A percentile compares a stretch with the other conserved stretches of the same genome.
These are phyloP conservation scores for Xylariales sp. DNA, from an alignment of 2,329 filamentous ascomycete genomes.

Conservation along the genomic window DNA sequence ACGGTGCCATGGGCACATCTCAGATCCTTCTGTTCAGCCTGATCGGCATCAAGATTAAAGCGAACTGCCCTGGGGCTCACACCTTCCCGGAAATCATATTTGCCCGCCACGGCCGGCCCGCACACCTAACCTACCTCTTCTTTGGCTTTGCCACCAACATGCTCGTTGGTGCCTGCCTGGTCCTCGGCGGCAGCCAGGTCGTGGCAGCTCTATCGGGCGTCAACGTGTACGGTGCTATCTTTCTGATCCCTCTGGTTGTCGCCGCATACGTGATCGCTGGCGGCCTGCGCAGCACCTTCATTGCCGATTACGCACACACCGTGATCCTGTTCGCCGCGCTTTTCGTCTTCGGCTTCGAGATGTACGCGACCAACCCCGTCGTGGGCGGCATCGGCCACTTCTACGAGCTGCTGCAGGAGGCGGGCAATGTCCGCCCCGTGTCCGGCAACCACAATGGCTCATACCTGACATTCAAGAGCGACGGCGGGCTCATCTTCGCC, in stretches of 20 bases:
- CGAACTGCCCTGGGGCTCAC: conserved; percentile 32
- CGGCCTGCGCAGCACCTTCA: conserved; percentile 33
- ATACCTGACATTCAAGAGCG: conserved; percentile 31
- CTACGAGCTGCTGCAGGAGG: conserved; percentile 31
- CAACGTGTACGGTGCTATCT: conserved; percentile 35
- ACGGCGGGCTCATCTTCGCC: conserved; percentile 31
- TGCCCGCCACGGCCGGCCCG: conserved; percentile 28
- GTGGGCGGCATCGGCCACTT: conserved; percentile 27
- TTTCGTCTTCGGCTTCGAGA: conserved; percentile 32
- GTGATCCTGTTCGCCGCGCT: conserved; percentile 33
- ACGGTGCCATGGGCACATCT: conserved; percentile 31
- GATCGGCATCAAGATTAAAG: conserved; percentile 37
- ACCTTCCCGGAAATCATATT: conserved; percentile 38
- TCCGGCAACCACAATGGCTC: conserved; percentile 26
- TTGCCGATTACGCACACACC: conserved; percentile 36
- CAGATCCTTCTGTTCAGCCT: conserved; percentile 36
- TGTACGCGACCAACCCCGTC: conserved; percentile 22
- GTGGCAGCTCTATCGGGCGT: conserved; percentile 34
- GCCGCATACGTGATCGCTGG: conserved; percentile 34
- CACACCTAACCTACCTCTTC: conserved; percentile 33
- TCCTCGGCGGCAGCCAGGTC: conserved; percentile 32
- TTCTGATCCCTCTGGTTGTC: conserved; percentile 33
- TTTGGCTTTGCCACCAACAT: conserved; percentile 35
- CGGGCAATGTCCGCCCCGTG: conserved; percentile 26
- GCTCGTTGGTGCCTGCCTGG: conserved; percentile 32